phyloP scores from a whole-genome alignment of 2,329 filamentous ascomycete species.

The Grosmannia huntii region DNA sequence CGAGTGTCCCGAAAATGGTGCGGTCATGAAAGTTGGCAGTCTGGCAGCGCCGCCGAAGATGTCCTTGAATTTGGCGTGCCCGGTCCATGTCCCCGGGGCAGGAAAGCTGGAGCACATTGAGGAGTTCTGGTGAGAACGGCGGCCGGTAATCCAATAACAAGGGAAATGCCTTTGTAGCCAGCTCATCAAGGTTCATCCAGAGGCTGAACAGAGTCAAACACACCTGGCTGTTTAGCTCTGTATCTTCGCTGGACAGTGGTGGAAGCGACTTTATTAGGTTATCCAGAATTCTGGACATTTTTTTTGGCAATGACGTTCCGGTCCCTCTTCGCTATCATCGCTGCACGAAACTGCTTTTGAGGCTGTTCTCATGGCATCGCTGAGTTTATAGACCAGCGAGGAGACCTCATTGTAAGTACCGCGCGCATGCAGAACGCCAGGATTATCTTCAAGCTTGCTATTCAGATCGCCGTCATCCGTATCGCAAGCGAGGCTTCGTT shows the following conservation, averaged over 20 bases:
- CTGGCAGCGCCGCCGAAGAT: constrained; percentile 28
- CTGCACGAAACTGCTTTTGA: neutral
- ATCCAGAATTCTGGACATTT: neutral
- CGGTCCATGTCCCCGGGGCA: constrained; percentile 32
- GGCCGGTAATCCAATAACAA: constrained; percentile 41
- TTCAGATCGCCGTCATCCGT: constrained; percentile 17
- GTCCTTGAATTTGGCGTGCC: constrained; percentile 33
- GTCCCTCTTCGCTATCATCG: neutral
- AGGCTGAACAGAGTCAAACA: constrained; percentile 42
- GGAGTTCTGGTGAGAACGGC: constrained; percentile 30
- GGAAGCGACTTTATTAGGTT: neutral
- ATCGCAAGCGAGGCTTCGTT: neutral
- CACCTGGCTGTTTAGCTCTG: constrained; percentile 36
- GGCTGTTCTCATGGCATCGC: neutral
- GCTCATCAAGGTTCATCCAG: constrained; percentile 47
- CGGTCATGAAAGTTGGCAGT: constrained; percentile 12
- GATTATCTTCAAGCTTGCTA: neutral
- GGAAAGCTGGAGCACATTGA: constrained; percentile 43
- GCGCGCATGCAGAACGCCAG: neutral
- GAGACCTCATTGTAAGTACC: neutral
- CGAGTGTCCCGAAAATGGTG: constrained; percentile 34
- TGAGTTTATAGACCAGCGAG: neutral
- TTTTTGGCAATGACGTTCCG: neutral
- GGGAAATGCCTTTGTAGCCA: constrained; percentile 25
- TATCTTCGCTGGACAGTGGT: constrained; percentile 26